Evolutionary conservation across 2,329 filamentous ascomycete species (phyloP), one percentile per base, ranked within the genome.

Genomic region (Fusarium sterilihyphosum): DNA sequence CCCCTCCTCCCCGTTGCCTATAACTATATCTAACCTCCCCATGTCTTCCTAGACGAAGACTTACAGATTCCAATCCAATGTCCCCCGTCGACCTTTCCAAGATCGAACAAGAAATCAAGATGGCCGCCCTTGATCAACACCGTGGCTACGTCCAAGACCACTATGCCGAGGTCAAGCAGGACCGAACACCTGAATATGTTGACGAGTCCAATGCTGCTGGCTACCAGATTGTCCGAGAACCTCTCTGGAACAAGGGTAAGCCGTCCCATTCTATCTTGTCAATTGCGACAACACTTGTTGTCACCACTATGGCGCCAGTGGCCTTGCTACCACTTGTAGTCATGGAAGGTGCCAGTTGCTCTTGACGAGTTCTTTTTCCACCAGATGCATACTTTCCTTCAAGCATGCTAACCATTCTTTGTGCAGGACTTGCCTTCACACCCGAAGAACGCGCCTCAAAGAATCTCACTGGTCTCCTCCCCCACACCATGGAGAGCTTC

Each of bases 241-340:
- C 90, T 71, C 84, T 88, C 56, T 92, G 89, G 89, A 92, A 92
- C 80, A 91, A 91, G 85, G 90, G 90, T 91, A 83, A 80, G 83
- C 64, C 40, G 22, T 81, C 64, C 53, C 18, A 41, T 37, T 26
- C 26, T n/a, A 33, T 52, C 56, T 49, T 56, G 37, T 69, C 47
- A 43, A 46, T 33, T 33, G 29, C 33, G 14, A 65, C 71, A 73
- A 73, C 70, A 52, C 65, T 70, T 61, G 67, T 72, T 66, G 59
- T 59, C 33, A 59, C 61, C 53, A 56, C 69, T 70, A 68, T 71
- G 64, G 50, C 59, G 63, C 64, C 26, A 60, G 37, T 65, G 37
- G 40, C 40, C 53, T 57, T 18, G 38, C 46, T 63, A 35, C 49
- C 33, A 60, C 46, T 31, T 58, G 49, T 37, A 38, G 47, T 41